phyloP scores from a whole-genome alignment of 202 grass and related monocot genomes.

The Elaeis oleifera region DNA sequence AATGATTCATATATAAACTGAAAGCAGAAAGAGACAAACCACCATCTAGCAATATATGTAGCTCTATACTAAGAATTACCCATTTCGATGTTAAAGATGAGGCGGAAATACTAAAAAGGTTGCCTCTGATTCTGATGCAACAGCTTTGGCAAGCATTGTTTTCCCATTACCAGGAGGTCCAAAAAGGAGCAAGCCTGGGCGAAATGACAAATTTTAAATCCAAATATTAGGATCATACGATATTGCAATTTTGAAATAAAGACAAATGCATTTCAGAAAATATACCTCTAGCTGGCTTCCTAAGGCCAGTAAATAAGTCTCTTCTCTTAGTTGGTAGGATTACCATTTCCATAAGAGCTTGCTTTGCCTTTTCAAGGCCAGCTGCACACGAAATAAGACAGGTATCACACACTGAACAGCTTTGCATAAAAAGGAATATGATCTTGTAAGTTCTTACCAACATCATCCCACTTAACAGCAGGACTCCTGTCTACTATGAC shows the following conservation, averaged over 20 bases:
- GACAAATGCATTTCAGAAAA: constrained; percentile 21
- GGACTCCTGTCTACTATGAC: constrained; percentile 92
- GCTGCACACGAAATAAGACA: constrained; percentile 40
- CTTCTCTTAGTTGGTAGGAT: constrained; percentile 93
- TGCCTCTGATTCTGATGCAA: constrained; percentile 97
- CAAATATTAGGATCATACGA: neutral
- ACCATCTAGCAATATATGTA: no score
- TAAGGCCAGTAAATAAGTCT: constrained; percentile 81
- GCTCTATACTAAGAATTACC: constrained; percentile 27
- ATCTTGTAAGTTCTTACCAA: constrained; percentile 46
- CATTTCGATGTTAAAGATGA: constrained; percentile 97
- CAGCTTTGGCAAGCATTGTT: constrained; percentile 99
- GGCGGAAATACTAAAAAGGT: constrained; percentile 97
- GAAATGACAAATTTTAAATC: constrained; percentile 11
- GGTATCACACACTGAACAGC: constrained; percentile 5
- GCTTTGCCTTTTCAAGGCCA: constrained; percentile 93
- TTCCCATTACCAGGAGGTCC: constrained; percentile 96
- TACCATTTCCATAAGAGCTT: constrained; percentile 99
- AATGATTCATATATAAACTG: neutral
- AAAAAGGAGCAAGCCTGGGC: constrained; percentile 82
- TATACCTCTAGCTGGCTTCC: constrained; percentile 83
- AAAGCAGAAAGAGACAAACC: neutral
- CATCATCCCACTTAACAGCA: constrained; percentile 81
- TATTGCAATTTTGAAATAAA: constrained; percentile 7
- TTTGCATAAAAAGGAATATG: constrained; percentile 6